Evolutionary conservation across 1,139 yeast genomes (phyloP), one percentile per base, ranked within the genome.

Genomic region (Debaryomycetaceae sp.): DNA sequence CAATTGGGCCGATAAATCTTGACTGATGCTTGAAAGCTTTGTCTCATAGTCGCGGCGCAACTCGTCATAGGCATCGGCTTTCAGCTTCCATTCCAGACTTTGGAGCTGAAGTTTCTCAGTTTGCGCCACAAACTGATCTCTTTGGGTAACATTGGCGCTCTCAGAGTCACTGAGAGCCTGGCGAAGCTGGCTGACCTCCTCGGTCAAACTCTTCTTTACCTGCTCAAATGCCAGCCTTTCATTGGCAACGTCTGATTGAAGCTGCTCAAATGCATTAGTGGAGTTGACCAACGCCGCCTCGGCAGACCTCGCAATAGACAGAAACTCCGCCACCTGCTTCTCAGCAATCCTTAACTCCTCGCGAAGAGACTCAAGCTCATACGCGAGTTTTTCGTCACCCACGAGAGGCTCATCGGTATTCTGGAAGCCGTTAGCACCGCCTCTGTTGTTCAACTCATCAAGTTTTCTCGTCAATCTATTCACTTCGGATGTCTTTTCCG

Each of bases 1-100:
- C 2, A 65, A 62, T 44, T 80, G 85, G 20, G 62, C 57, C 20
- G 64, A 61, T 36, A 82, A 56, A 37, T 83, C 85, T 2, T 45
- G 40, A 18, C 48, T 49, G 12, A 65, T 35, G 2, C 60, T 43
- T 2, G 44, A 36, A 12, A 66, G 35, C 36, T 58, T 61, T n/a
- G 42, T 41, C 29, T 63, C 65, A 32, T 55, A 63, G 36, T 62
- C 67, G 1, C 38, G 34, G 37, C 61, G 57, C 38, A 65, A 43
- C 12, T 37, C 44, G 37, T 65, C 70, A 38, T 56, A 65, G 4
- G 64, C 56, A 13, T 46, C 44, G 8, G 68, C 66, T 34, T 66
- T 65, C 26, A 42, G 34, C 24, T 37, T 30, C 17, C 37, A 46
- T 23, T 47, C 49, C 30, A 46, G 42, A 38, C 58, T 39, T 32